Percentiles rank a stretch among this genome's conserved stretches.
phyloP scores from a whole-genome alignment of 2,329 filamentous ascomycete genomes.

The Rhynchosporium secalis region DNA sequence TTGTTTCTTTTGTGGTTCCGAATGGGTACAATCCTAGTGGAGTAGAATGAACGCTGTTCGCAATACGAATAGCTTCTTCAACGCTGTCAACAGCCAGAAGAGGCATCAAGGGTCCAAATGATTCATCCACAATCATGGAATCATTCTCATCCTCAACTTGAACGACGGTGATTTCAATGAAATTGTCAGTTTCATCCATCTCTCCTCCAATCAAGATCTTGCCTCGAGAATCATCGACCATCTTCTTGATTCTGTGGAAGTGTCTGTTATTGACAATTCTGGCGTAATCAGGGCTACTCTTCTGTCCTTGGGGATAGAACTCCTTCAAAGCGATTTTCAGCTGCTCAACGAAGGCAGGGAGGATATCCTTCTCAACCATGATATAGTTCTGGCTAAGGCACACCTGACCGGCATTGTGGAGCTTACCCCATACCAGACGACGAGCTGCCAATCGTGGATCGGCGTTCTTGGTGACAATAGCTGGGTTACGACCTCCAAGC shows the following conservation, averaged over 20 bases:
- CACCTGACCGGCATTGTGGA: conserved; percentile 82
- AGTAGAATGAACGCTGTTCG: conserved; percentile 78
- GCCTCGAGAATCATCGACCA: conserved; percentile 83
- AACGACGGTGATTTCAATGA: conserved; percentile 93
- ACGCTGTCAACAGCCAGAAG: conserved; percentile 76
- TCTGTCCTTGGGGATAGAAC: conserved; percentile 82
- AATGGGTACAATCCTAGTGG: conserved; percentile 85
- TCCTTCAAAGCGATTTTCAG: conserved; percentile 70
- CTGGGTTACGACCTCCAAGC: conserved; percentile 88
- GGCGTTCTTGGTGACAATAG: conserved; percentile 83
- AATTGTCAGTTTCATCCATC: conserved; percentile 76
- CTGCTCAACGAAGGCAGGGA: conserved; percentile 70
- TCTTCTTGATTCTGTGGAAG: conserved; percentile 81
- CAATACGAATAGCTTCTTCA: conserved; percentile 82
- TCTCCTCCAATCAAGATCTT: conserved; percentile 85
- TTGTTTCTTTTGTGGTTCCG: conserved; percentile 75
- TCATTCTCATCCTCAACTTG: conserved; percentile 74
- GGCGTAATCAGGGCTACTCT: conserved; percentile 73
- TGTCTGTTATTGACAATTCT: conserved; percentile 79
- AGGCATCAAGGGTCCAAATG: conserved; percentile 89
- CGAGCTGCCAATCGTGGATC: conserved; percentile 79
- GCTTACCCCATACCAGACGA: conserved; percentile 86
- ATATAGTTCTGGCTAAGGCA: conserved; percentile 94
- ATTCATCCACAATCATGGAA: conserved; percentile 77
- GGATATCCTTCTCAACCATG: conserved; percentile 73